Base-by-base conservation (phyloP, 108 stramenopile species). In the Nitzschia sp. region DNA sequence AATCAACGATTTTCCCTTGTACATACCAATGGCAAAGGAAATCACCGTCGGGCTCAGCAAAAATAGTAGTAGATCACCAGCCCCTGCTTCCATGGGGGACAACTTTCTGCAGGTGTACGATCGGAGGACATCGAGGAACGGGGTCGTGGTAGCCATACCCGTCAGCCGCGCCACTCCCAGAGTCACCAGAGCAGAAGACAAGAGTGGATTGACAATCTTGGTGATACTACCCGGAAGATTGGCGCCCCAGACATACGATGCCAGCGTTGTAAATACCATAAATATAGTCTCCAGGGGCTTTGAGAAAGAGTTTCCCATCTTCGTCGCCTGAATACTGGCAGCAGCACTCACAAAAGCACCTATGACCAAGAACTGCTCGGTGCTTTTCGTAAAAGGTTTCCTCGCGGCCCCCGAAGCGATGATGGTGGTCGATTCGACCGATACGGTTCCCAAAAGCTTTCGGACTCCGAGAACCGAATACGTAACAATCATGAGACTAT, bases 31-130 rank as follows among this genome's bases (percentile, higher is more conserved):
- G 1, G 84, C 82, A 13, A 93, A 58, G 2, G 87, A 79, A 9
- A 93, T 78, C 21, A 93, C 92, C 2, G 92, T 88, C 21, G 92
- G 92, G 19, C 92, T 89, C 19, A 93, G 63, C 0, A 88, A 54
- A 56, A 86, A 90, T 13, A 90, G 60, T 19, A 93, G 73, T 1
- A 85, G 9, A 65, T 88, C 86, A 19, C 92, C 92, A 22, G 92
- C 87, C 8, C 87, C 87, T 0, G 73, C 61, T 8, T 53, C 30
- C 6, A 81, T 48, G 3, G 75, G 69, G n/a, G 68, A 44, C 34
- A 88, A 45, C 19, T 66, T 63, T 57, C 81, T 85, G 33, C 62
- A 34, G 8, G 13, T 45, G 75, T 90, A 93, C 3, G 63, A 63
- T 55, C 48, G 32, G 5, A 93, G 56, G 30, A 93, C 69, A 9